phyloP scores from a whole-genome alignment of 192 early-diverging fungal species.

The Coemansia sp. region DNA sequence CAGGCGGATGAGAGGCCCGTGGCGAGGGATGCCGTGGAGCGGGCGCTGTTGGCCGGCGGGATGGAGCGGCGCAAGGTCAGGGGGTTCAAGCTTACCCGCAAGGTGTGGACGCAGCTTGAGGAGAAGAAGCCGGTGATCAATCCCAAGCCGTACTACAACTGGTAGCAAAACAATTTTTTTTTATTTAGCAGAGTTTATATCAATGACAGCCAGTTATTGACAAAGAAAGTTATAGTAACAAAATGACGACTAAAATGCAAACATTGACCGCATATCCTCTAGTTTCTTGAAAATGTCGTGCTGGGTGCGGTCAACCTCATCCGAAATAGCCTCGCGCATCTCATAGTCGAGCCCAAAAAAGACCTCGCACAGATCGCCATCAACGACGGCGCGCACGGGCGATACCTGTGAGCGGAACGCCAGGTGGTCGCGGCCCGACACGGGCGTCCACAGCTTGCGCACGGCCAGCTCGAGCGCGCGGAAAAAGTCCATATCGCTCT shows the following conservation, averaged over 20 bases:
- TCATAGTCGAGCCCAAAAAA: conserved; percentile 41
- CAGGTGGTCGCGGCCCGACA: conserved; percentile 86
- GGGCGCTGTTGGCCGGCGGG: conserved; percentile 24
- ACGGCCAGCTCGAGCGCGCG: conserved; percentile 88
- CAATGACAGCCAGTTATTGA: too few species aligned
- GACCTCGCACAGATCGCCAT: conserved; percentile 94
- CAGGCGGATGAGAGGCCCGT: conserved; percentile 23
- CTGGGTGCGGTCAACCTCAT: conserved; percentile 81
- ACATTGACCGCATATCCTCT: conserved; percentile 78
- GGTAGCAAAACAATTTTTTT: conserved; percentile 44
- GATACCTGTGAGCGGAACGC: conserved; percentile 75
- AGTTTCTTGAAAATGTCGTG: conserved; percentile 90
- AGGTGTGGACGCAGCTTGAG: conserved; percentile 68
- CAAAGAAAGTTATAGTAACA: background rate
- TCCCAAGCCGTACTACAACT: conserved; percentile 69
- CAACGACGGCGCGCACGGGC: conserved; percentile 72
- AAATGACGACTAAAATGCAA: conserved; percentile 42
- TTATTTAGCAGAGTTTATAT: background rate
- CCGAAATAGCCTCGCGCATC: conserved; percentile 60
- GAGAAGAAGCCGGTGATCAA: conserved; percentile 75
- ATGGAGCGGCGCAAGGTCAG: conserved; percentile 55
- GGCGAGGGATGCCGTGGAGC: conserved; percentile 23
- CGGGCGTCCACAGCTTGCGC: conserved; percentile 73
- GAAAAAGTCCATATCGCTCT: conserved; percentile 93
- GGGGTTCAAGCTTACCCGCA: conserved; percentile 65